Evolutionary conservation across 805 yeast genomes (phyloP), one percentile per base, ranked within the genome.

Genomic region (Zygoascus tannicola): DNA sequence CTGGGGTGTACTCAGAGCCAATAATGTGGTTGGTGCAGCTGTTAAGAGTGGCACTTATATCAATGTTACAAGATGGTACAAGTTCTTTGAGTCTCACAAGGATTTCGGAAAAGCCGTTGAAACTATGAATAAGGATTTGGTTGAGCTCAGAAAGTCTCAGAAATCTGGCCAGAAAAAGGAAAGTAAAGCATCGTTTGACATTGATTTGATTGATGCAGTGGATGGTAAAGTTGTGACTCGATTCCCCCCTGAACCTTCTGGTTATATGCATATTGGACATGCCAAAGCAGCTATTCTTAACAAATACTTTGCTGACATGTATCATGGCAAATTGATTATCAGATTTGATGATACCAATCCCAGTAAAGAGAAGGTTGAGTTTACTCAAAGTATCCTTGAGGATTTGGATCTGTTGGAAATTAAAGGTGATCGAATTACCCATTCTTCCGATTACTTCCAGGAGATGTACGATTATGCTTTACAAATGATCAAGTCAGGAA

Each of bases 191-290:
- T 88, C 83, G 65, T 92, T 83, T 55, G 97, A 88, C 63, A 92
- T 92, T 58, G 92, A 85, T 58, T 76, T 92, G 53, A 84, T 83
- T 47, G 94, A 80, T 62, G 99, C 99, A 47, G 79, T 75, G 58
- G 79, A 82, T 46, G 99, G 99, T 52, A 71, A 88, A 67, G 99
- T 92, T 46, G 97, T 94, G 44, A 94, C 98, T 44, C 83, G 99
- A 70, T 92, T 92, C 79, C 98, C 95, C 42, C 99, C 99, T 52
- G 99, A 92, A 71, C 99, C 99, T 48, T 85, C 95, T 69, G 99
- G 99, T 69, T 92, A 88, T 67, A 75, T 92, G 67, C 99, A 92
- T 68, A 92, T 92, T 68, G 99, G 99, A 55, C 99, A 92, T 63
- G 98, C 95, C 49, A 92, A 92, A 68, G 98, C 98, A 50, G 99